These are phyloP conservation scores for Malus asiatica DNA, from an alignment of 306 rosid genomes.

Conservation along the genomic window DNA sequence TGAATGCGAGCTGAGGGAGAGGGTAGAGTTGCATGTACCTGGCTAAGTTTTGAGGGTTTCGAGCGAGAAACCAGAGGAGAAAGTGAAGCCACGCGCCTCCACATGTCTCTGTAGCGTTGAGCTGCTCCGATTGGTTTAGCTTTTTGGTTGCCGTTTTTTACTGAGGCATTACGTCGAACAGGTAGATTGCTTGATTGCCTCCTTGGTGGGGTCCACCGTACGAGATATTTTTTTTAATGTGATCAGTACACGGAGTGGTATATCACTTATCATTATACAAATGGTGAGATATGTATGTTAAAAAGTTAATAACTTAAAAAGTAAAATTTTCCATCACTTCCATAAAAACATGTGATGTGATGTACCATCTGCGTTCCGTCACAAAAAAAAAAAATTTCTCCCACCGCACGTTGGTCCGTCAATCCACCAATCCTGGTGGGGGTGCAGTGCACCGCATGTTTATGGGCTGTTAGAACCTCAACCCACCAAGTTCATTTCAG, in stretches of 20 bases:
- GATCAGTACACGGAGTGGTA: too few species aligned
- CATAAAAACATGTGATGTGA: too few species aligned
- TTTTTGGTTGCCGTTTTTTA: neutral
- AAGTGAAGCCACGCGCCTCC: constrained; percentile 45
- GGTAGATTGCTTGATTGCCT: neutral
- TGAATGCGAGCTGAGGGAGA: neutral
- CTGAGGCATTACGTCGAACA: neutral
- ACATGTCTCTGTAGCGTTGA: constrained; percentile 25
- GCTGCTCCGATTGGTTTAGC: neutral
- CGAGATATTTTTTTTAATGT: too few species aligned
- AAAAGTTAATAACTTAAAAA: too few species aligned
- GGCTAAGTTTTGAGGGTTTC: constrained; percentile 22
- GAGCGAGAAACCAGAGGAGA: constrained; percentile 26
- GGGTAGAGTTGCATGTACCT: constrained; percentile 15
- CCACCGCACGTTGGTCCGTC: neutral
- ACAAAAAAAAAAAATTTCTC: too few species aligned
- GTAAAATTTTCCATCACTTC: too few species aligned
- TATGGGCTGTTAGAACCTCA: neutral
- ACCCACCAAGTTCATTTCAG: neutral
- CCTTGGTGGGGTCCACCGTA: neutral
- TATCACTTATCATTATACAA: accelerated
- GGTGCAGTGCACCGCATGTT: neutral
- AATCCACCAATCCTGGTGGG: neutral
- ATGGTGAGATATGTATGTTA: accelerated
- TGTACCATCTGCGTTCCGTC: too few species aligned